phyloP scores from a whole-genome alignment of 1,284 basidiomycete genomes.

The Schizophyllum amplum region DNA sequence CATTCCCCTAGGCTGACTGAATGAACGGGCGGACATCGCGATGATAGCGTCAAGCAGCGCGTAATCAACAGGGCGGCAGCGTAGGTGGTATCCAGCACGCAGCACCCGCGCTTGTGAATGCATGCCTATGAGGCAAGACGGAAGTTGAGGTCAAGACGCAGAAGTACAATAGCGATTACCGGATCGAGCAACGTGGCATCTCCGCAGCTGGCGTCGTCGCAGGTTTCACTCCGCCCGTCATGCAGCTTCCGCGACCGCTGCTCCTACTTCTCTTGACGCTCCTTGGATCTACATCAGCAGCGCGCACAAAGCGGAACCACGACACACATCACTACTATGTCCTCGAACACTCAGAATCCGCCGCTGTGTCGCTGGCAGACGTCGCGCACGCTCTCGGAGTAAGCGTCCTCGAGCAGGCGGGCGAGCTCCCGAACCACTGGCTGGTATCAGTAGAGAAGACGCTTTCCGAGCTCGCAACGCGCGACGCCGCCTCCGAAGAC shows the following conservation, averaged over 20 bases:
- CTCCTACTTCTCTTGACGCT: slow-evolving; percentile 25
- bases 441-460: slow-evolving; percentile 62
- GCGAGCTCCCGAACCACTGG: slow-evolving; percentile 81
- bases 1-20: too few species aligned
- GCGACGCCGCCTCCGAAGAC: slow-evolving; percentile 33
- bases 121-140: too few species aligned
- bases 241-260: slow-evolving; percentile 30
- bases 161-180: too few species aligned
- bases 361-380: slow-evolving; percentile 45
- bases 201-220: neutral
- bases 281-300: slow-evolving; percentile 19
- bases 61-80: too few species aligned
- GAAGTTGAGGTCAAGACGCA: too few species aligned
- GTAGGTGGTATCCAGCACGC: too few species aligned
- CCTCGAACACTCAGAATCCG: slow-evolving; percentile 50
- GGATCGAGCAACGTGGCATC: neutral
- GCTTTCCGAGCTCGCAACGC: slow-evolving; percentile 18
- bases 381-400: slow-evolving; percentile 62
- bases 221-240: slow-evolving; percentile 9
- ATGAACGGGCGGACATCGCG: too few species aligned
- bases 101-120: too few species aligned
- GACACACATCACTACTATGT: slow-evolving; percentile 88
- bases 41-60: too few species aligned
- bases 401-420: slow-evolving; percentile 83
- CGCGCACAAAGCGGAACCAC: slow-evolving; percentile 50